These are phyloP conservation scores for Rickenella mellea DNA, from an alignment of 768 basidiomycete genomes.

Conservation along the genomic window DNA sequence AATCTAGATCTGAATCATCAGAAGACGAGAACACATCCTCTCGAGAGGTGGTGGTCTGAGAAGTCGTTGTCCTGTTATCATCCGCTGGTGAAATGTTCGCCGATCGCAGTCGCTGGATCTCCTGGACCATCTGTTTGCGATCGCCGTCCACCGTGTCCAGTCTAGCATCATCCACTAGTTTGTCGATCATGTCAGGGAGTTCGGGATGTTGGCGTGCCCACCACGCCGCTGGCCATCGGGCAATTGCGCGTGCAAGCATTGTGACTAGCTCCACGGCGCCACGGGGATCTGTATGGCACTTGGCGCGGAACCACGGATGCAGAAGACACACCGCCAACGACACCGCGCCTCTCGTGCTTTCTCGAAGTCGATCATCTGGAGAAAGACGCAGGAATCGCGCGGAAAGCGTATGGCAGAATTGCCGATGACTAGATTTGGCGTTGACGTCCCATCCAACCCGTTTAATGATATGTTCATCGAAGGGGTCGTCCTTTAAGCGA, in stretches of 20 bases:
- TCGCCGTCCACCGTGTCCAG: slow-evolving; percentile 42
- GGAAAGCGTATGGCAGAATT: slow-evolving; percentile 65
- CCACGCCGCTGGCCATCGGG: slow-evolving; percentile 60
- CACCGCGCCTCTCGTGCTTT: slow-evolving; percentile 60
- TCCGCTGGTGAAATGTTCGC: slow-evolving; percentile 5
- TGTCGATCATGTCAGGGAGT: slow-evolving; percentile 44
- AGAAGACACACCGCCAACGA: slow-evolving; percentile 59
- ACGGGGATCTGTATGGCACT: slow-evolving; percentile 24
- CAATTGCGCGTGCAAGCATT: slow-evolving; percentile 37
- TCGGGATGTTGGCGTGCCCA: slow-evolving; percentile 60
- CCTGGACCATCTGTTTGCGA: slow-evolving; percentile 35
- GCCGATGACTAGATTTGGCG: slow-evolving; percentile 52
- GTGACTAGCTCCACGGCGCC: not conserved
- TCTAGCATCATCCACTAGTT: slow-evolving; percentile 35
- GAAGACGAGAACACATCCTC: slow-evolving; percentile 16
- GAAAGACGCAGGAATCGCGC: slow-evolving; percentile 49
- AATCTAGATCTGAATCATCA: slow-evolving; percentile 6
- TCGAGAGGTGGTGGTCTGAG: slow-evolving; percentile 5
- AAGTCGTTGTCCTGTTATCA: slow-evolving; percentile 10
- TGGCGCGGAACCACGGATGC: slow-evolving; percentile 57
- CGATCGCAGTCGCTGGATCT: slow-evolving; percentile 21
- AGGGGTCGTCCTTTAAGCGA: slow-evolving; percentile 21
- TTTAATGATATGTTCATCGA: slow-evolving; percentile 41
- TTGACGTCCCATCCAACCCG: slow-evolving; percentile 25
- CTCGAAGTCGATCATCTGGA: slow-evolving; percentile 47